A percentile compares a stretch with the other conserved stretches of the same genome.
Conservation (phyloP, 441 rosid genomes). For the Pelargonium citronellum region DNA sequence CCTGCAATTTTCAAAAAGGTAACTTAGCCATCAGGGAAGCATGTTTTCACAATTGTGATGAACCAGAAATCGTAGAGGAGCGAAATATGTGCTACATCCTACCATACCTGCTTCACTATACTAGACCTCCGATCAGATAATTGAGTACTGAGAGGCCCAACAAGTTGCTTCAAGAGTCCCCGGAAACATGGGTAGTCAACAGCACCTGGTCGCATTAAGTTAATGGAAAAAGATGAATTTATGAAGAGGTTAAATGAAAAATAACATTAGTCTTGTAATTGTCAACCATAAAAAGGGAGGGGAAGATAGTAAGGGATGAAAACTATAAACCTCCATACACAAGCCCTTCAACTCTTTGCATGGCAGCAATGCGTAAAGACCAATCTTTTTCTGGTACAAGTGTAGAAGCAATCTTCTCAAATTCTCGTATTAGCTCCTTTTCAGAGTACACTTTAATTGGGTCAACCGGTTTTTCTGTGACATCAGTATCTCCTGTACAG, state of each 20-base stretch:
- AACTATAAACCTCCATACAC: conserved; percentile 69
- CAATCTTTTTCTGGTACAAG: conserved; percentile 98
- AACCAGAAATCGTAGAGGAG: conserved; percentile 4
- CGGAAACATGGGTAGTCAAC: conserved; percentile 72
- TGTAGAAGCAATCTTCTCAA: conserved; percentile 76
- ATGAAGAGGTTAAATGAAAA: background rate
- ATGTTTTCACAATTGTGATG: background rate
- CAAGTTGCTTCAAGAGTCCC: conserved; percentile 90
- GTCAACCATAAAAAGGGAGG: background rate
- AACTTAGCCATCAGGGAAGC: conserved; percentile 18
- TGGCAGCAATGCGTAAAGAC: conserved; percentile 92
- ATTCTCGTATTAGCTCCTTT: conserved; percentile 84
- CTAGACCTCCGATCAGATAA: conserved; percentile 93
- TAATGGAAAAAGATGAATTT: conserved; percentile 17
- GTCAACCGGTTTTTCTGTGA: conserved; percentile 67
- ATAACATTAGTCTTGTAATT: background rate
- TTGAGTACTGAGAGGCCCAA: conserved; percentile 74
- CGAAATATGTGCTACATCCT: conserved; percentile 16
- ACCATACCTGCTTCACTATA: conserved; percentile 86
- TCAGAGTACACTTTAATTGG: conserved; percentile 84
- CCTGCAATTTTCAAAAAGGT: conserved; percentile 42
- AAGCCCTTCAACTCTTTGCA: conserved; percentile 96
- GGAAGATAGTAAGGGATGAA: conserved; percentile 5
- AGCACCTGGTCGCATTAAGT: conserved; percentile 56
- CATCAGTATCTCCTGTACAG: conserved; percentile 63